Evolutionary conservation across 1,284 basidiomycete genomes (phyloP).

Genomic region (Rhodotorula sp.): DNA sequence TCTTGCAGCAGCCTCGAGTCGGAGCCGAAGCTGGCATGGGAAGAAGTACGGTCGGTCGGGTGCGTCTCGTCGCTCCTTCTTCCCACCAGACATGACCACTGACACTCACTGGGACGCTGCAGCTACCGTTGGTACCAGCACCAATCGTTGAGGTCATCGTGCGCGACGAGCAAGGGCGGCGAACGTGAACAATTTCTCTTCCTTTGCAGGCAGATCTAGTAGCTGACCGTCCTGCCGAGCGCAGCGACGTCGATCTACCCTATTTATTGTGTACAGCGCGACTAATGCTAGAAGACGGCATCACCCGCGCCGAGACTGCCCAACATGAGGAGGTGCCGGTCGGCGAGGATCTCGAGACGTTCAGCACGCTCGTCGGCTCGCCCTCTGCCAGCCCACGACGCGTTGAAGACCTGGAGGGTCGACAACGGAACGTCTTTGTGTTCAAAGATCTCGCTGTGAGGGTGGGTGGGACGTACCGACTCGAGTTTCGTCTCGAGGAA

Average conservation of each 20-base stretch:
- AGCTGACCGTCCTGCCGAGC: not conserved
- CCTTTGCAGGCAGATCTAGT: not conserved
- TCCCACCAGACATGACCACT: too few species aligned
- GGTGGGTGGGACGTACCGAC: constrained; percentile 68
- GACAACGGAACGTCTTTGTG: constrained; percentile 75
- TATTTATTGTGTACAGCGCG: constrained; percentile 42
- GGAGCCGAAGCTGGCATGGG: constrained; percentile 25
- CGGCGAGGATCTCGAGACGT: constrained; percentile 3
- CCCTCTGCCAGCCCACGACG: constrained; percentile 75
- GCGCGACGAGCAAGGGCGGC: constrained; percentile 14
- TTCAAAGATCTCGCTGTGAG: constrained; percentile 86
- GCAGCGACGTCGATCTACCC: constrained; percentile 37
- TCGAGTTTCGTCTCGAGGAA: constrained; percentile 71
- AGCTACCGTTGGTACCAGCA: constrained; percentile 43
- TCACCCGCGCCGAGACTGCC: constrained; percentile 40
- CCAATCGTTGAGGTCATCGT: constrained; percentile 42
- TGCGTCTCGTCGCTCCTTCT: not conserved
- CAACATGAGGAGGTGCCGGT: constrained; percentile 25
- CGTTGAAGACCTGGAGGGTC: constrained; percentile 64
- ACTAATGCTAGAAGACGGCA: constrained; percentile 58
- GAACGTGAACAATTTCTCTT: constrained; percentile 28
- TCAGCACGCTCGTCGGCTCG: constrained; percentile 66
- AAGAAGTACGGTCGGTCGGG: constrained; percentile 32
- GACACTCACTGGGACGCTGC: not conserved
- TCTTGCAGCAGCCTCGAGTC: constrained; percentile 35